A percentile compares a stretch with the other conserved stretches of the same genome.
Conservation (phyloP, 768 basidiomycete species). For the Russula sp. region DNA sequence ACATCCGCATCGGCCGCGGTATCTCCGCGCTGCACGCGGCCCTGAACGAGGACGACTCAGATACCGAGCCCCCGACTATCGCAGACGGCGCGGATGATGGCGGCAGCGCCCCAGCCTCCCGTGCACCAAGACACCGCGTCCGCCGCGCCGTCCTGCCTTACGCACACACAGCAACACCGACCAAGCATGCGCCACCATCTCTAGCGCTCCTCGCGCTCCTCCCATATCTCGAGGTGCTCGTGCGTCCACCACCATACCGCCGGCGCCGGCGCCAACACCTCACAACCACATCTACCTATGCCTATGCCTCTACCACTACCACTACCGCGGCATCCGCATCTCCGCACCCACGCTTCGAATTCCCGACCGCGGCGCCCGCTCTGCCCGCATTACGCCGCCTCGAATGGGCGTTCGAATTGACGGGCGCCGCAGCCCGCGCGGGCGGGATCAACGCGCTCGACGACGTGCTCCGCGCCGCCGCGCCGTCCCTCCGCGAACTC, state of each 20-base stretch:
- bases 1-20: slow-evolving; percentile 15
- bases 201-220: slow-evolving; percentile 10
- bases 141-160: slow-evolving; percentile 20
- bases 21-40: slow-evolving; percentile 4
- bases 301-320: not conserved
- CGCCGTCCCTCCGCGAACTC: slow-evolving; percentile 5
- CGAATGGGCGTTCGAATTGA: slow-evolving; percentile 13
- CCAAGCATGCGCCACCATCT: not conserved
- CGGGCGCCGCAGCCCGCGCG: slow-evolving; percentile 12
- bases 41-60: not conserved
- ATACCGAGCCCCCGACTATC: too few species aligned
- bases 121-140: slow-evolving; percentile 1
- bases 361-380: not conserved
- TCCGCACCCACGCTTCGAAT: slow-evolving; percentile 6
- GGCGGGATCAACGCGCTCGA: slow-evolving; percentile 18
- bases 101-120: not conserved
- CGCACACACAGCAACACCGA: slow-evolving; percentile 7
- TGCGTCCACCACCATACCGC: slow-evolving; percentile 7
- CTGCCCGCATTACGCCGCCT: slow-evolving; percentile 14
- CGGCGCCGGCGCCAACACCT: not conserved
- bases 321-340: not conserved
- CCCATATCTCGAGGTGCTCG: slow-evolving; percentile 17
- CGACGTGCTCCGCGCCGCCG: slow-evolving; percentile 6
- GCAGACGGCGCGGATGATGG: too few species aligned
- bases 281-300: too few species aligned